Evolutionary conservation across 129 eudicot species (phyloP), one percentile per base, ranked within the genome.

Genomic region (Tanacetum coccineum): DNA sequence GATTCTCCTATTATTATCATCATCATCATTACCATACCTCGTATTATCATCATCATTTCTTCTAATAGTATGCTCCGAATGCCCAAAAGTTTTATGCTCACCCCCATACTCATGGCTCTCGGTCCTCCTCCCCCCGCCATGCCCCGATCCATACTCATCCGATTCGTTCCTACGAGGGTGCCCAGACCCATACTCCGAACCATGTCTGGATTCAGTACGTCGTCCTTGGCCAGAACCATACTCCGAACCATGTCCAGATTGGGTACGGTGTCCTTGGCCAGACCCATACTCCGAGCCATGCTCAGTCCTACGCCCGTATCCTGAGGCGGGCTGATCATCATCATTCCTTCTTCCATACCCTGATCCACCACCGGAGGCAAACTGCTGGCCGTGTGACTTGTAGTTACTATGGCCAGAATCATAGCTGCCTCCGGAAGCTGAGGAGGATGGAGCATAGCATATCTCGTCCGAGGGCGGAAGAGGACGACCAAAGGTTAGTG

Each of bases 381-480:
- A 68, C 1, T 86, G 85, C 63, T 84, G 66, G 14, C 94, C 86
- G 13, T 49, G 70, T 59, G 96, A 85, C 62, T 81, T 25, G 87
- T 80, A 87, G 56, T 74, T 74, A 13, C 88, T 81, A 45, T 87
- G 85, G 64, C 78, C 85, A 67, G 81, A 82, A 20, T 81, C 90
- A 64, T 70, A 76, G 42, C 70, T 77, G 8, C 48, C 71, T 17
- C 84, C 74, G 30, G 75, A 71, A 9, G 82, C 68, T 28, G 91
- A 80, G 69, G 89, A 62, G 59, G 59, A 62, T 52, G 66, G 62
- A 4, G 81, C 76, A 76, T 88, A 80, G 70, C 96, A 92, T 50
- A 72, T 92, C 15, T 85, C 87, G 1, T 81, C 82, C 9, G 95
- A 87, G 2, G 95, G 96, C 0, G 87, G 80, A 49, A 85, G 82